Base-by-base conservation (phyloP, 164 flowering plant genomes). In the Kalanchoe fedtschenkoi region DNA sequence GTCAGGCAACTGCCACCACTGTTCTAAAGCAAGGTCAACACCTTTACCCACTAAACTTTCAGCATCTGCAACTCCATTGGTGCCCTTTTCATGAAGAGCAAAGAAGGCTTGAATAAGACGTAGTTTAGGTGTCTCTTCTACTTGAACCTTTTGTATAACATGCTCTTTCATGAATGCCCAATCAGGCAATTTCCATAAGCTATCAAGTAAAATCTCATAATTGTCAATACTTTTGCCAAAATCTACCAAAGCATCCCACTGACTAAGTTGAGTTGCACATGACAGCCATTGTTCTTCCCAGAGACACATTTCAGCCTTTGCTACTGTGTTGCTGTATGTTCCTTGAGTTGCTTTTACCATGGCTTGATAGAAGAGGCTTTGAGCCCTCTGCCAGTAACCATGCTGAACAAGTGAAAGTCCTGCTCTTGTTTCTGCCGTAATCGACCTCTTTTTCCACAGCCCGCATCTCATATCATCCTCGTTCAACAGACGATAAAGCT, bases 381-480 rank as follows among this genome's bases (percentile, higher is more conserved):
- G 99, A 64, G 97, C 95, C 66, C 77, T 84, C 75, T 95, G 91
- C 97, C 97, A 91, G 66, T 84, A 95, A 60, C 99, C 99, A 82
- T 95, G 99, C 72, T 95, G 99, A 74, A 89, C 91, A 33, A 95
- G 75, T 44, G 97, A 95, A 67, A 95, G 95, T 24, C 97, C 99
- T 64, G 95, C 85, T 72, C 78, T 82, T 22, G 99, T 89, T 82
- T 95, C 99, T 54, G 95, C 93, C 55, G 95, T 87, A 55, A 87
- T 65, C 38, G 96, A 83, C 60, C 90, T 78, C 67, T 87, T 95
- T 69, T 87, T 95, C 99, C 95, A 95, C 72, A 95, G 70, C 26
- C 99, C 99, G 71, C 85, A 89, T 76, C 99, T 86, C 99, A 91
- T 95, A 68, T 95, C 99, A 59, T 95, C 99, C 71, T 95, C 99